Percentiles rank a stretch among this genome's conserved stretches.
These are phyloP conservation scores for Pezicula carpinea DNA, from an alignment of 2,329 filamentous ascomycete species.

Conservation along the genomic window DNA sequence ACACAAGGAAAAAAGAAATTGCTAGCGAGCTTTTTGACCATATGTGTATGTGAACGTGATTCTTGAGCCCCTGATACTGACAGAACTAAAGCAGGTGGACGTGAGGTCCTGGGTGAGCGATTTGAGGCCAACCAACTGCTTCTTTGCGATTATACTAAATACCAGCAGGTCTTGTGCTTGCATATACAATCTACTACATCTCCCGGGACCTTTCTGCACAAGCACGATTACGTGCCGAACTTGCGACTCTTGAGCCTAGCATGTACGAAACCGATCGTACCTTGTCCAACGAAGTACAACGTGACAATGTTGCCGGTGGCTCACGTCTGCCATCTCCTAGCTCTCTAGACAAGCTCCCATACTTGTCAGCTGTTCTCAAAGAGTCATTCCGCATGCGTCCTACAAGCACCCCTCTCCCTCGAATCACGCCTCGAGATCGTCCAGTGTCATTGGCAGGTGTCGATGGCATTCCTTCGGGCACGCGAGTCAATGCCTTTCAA, in stretches of 20 bases:
- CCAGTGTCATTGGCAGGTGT: background rate
- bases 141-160: too few species aligned
- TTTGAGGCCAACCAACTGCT: too few species aligned
- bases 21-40: background rate
- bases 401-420: background rate
- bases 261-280: background rate
- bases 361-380: background rate
- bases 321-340: background rate
- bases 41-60: background rate
- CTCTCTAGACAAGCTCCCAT: background rate
- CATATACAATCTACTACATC: background rate
- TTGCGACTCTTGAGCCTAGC: background rate
- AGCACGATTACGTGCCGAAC: background rate
- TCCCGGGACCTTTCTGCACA: background rate
- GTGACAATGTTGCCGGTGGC: too few species aligned
- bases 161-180: background rate
- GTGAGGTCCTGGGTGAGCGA: too few species aligned
- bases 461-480: background rate
- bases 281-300: background rate
- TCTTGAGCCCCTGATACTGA: too few species aligned
- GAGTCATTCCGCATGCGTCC: background rate
- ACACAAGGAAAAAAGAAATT: too few species aligned
- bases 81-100: too few species aligned
- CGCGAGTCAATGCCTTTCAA: background rate
- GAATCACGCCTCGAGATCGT: background rate